Percentiles rank a stretch among this genome's conserved stretches.
Conservation (phyloP, 2,329 filamentous ascomycete species). For the Aureobasidium leucospermi region DNA sequence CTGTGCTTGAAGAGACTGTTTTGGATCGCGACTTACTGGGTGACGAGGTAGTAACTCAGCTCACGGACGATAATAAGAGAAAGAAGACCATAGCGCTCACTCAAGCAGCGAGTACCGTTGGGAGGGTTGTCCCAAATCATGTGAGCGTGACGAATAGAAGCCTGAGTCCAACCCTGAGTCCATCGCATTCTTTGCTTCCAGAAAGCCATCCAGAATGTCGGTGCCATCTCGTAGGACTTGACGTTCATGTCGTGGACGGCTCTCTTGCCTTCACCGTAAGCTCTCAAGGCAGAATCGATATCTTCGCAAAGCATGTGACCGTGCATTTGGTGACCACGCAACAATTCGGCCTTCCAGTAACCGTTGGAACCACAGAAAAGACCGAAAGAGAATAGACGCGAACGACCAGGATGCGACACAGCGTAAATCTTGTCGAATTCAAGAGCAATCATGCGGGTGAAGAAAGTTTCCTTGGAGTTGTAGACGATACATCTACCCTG, state of each 20-base stretch:
- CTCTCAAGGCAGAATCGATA: slow-evolving; percentile 43
- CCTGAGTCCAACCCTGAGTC: slow-evolving; percentile 45
- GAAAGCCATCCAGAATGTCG: slow-evolving; percentile 37
- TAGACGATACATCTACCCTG: slow-evolving; percentile 45
- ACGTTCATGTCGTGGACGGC: slow-evolving; percentile 44
- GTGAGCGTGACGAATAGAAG: slow-evolving; percentile 36
- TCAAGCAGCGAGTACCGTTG: slow-evolving; percentile 30
- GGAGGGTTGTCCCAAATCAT: slow-evolving; percentile 37
- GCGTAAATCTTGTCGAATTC: slow-evolving; percentile 48
- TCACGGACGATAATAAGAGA: slow-evolving; percentile 41
- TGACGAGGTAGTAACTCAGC: slow-evolving; percentile 42
- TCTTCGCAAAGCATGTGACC: slow-evolving; percentile 44
- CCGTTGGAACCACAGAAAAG: slow-evolving; percentile 45
- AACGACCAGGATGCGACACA: slow-evolving; percentile 43
- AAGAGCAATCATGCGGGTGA: slow-evolving; percentile 41
- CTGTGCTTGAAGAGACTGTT: neutral
- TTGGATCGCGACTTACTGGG: slow-evolving; percentile 25
- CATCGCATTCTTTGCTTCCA: slow-evolving; percentile 45
- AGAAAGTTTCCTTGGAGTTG: slow-evolving; percentile 38
- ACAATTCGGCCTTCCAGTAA: slow-evolving; percentile 40
- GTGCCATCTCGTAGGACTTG: slow-evolving; percentile 42
- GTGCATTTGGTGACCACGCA: slow-evolving; percentile 43
- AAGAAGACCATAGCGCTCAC: slow-evolving; percentile 38
- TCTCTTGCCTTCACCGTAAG: slow-evolving; percentile 37
- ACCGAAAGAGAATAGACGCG: slow-evolving; percentile 41